Evolutionary conservation across 2,329 filamentous ascomycete genomes (phyloP), one percentile per base, ranked within the genome.

Genomic region (Helicocarpus griseus): DNA sequence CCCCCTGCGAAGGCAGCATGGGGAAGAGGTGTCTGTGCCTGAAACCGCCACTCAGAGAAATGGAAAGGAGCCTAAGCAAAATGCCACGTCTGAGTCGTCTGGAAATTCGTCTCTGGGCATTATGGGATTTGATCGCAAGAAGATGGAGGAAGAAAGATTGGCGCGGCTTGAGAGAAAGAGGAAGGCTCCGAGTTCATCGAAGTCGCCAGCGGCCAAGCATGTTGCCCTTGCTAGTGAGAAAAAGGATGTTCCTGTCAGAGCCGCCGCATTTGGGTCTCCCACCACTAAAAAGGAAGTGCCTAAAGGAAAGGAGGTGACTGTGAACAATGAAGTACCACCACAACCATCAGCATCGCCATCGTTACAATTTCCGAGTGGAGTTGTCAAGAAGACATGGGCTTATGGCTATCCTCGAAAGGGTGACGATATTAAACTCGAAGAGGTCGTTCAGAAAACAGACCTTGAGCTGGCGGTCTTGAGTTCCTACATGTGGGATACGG

Each of bases 371-470:
- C 76, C 78, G 0, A 58, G 64, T 2, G 91, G 90, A 1, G 72
- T 75, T 0, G 80, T 97, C 44, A 93, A 88, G 68, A 88, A 86
- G 62, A 97, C 93, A 0, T 91, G 86, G 81, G 82, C 80, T 0
- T 73, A 73, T 33, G 82, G 84, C 2, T 80, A 79, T 56, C 72
- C 77, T 1, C 76, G 86, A 33, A 31, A 33, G 11, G 73, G 73
- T 4, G 78, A 89, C 55, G 88, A 95, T 56, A 88, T 97, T 63
- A 93, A 83, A 54, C 82, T 97, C 38, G 88, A 95, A 61, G 89
- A 96, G 65, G 79, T 96, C 0, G 69, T 96, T 1, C 86, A 95
- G 64, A 83, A 81, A 54, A 70, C 80, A 1, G 77, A 83, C 11
- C 73, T 97, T 7, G 74, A 86, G 48, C 79, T 89, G 36, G 90